Base-by-base conservation (phyloP, 2,329 filamentous ascomycete genomes). In the Huntiella omanensis region DNA sequence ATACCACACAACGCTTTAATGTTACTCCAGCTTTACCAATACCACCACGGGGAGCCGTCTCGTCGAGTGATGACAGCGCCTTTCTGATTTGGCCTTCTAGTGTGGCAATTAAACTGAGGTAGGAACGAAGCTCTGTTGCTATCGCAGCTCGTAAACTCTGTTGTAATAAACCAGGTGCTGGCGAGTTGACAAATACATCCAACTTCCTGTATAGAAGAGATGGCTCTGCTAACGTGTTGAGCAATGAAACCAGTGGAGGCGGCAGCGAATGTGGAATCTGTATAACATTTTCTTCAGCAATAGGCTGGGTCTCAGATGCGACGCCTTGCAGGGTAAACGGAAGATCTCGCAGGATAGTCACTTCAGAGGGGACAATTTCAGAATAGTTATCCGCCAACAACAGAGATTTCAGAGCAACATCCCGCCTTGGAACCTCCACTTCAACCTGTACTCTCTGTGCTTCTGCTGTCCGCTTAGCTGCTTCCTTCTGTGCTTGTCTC, bases 311-410 rank as follows among this genome's bases (percentile, higher is more conserved):
- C 1, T 81, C 80, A 0, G 88, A 94, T 1, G 86, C 92, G 2
- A 96, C 67, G 0, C 91, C 91, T 61, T 96, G 91, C 0, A 96
- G 67, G 0, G 87, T 95, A 57, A 91, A 96, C 0, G 91, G 87
- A 3, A 96, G 67, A 57, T 96, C 88, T 53, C 81, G 73, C 16
- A 87, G 63, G 10, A 87, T 68, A 12, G 70, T 68, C 19, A 72
- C 69, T 57, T 87, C 82, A 1, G 75, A 64, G 1, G 79, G 78
- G 19, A 75, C 66, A 32, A 73, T 67, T 37, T 71, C 65, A 22
- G 65, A 59, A 52, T 73, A 68, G 54, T 75, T 73, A 52, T 69
- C 69, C 2, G 73, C 70, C 5, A 78, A 60, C 1, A 73, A 60
- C 10, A 68, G 69, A 2, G 73, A 74, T 53, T 74, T 77, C 38